phyloP scores from a whole-genome alignment of 768 basidiomycete genomes.

The Termitomyces sp. region DNA sequence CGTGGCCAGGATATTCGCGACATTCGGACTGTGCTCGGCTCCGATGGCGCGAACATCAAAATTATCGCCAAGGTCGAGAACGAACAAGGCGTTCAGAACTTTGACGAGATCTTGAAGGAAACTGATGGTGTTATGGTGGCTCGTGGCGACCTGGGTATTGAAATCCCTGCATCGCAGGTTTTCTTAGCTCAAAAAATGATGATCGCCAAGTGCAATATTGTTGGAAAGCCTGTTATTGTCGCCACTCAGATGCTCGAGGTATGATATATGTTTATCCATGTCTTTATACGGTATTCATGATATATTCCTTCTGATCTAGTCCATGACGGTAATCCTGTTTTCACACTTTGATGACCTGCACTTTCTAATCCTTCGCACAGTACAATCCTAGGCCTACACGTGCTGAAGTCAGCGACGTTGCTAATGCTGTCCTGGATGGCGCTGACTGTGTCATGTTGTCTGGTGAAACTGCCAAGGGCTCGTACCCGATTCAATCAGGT shows the following conservation, averaged over 20 bases:
- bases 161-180: constrained; percentile 98
- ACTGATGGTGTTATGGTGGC: constrained; percentile 99
- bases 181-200: constrained; percentile 99
- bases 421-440: constrained; percentile 98
- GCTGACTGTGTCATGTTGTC: constrained; percentile 99
- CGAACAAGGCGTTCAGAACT: constrained; percentile 97
- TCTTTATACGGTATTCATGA: constrained; percentile 8
- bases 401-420: constrained; percentile 98
- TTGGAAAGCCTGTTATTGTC: constrained; percentile 96
- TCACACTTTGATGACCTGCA: background rate
- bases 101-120: constrained; percentile 95
- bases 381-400: constrained; percentile 99
- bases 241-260: constrained; percentile 99
- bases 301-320: constrained; percentile 37
- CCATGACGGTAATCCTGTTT: constrained; percentile 73
- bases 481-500: constrained; percentile 95
- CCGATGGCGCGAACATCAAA: constrained; percentile 94
- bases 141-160: constrained; percentile 98
- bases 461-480: constrained; percentile 97
- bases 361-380: constrained; percentile 30
- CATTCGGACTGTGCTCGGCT: constrained; percentile 90
- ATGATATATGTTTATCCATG: constrained; percentile 12
- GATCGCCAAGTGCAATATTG: constrained; percentile 98
- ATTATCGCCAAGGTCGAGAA: constrained; percentile 99
- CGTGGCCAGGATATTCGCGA: constrained; percentile 90